These are phyloP conservation scores for Nemania sp. DNA, from an alignment of 2,329 filamentous ascomycete species.

Conservation along the genomic window DNA sequence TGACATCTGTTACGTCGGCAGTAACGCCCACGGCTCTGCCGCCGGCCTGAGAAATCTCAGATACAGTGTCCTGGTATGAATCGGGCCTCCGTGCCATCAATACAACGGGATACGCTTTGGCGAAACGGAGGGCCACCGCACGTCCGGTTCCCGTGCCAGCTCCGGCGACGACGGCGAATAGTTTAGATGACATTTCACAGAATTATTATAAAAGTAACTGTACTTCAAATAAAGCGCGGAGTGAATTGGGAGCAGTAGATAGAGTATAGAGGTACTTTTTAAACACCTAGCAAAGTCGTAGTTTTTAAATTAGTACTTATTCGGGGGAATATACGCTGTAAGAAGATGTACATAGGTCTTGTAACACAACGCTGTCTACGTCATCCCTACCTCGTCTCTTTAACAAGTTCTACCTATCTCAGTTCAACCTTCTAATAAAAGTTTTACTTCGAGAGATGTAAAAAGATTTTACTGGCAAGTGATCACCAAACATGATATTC, in stretches of 20 bases:
- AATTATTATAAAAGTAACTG: background rate
- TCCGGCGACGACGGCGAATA: slow-evolving; percentile 77
- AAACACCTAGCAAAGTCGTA: too few relatives aligned
- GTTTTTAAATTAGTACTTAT: too few relatives aligned
- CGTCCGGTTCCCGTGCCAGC: slow-evolving; percentile 73
- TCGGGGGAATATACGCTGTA: too few relatives aligned
- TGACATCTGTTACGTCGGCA: slow-evolving; percentile 25
- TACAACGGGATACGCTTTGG: slow-evolving; percentile 34
- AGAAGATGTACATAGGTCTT: background rate
- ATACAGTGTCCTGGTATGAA: slow-evolving; percentile 28
- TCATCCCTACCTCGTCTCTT: background rate
- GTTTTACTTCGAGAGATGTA: background rate
- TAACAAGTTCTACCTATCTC: background rate
- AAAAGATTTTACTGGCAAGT: background rate
- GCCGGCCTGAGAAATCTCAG: slow-evolving; percentile 28
- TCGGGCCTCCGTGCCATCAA: slow-evolving; percentile 30
- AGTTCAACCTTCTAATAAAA: background rate
- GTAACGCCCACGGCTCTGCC: slow-evolving; percentile 32
- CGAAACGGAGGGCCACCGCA: slow-evolving; percentile 33
- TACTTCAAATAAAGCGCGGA: background rate
- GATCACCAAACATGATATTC: background rate
- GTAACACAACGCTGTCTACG: background rate
- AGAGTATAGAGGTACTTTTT: background rate
- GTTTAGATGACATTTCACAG: slow-evolving; percentile 54
- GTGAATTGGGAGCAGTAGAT: background rate